Percentiles rank a stretch among this genome's conserved stretches.
Evolutionary conservation across 2,329 filamentous ascomycete species (phyloP).

Genomic region (Trichothecium sympodiale): DNA sequence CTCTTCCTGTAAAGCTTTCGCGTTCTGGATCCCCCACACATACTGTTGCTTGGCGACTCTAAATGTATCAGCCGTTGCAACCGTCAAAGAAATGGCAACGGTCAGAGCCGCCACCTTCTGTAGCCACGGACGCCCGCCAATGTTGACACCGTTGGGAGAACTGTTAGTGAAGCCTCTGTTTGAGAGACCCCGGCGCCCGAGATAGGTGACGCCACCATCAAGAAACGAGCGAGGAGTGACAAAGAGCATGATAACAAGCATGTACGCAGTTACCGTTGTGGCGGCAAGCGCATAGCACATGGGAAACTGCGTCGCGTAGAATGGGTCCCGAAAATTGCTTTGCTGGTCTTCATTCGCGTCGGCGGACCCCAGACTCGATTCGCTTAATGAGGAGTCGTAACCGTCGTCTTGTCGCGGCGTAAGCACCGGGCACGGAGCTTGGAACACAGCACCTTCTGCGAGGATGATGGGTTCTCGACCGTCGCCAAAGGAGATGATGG

Average conservation of each 20-base stretch:
- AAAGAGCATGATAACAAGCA: slow-evolving; percentile 85
- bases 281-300: slow-evolving; percentile 89
- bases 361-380: slow-evolving; percentile 19
- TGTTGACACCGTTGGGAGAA: slow-evolving; percentile 66
- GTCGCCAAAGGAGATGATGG: slow-evolving; percentile 37
- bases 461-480: slow-evolving; percentile 45
- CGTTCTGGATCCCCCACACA: slow-evolving; percentile 66
- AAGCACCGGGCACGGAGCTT: slow-evolving; percentile 18
- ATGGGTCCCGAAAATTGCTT: slow-evolving; percentile 69
- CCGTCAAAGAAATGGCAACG: slow-evolving; percentile 76
- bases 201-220: slow-evolving; percentile 70
- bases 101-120: slow-evolving; percentile 72
- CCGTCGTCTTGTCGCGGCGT: slow-evolving; percentile 10
- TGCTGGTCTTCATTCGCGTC: slow-evolving; percentile 20
- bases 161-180: slow-evolving; percentile 65
- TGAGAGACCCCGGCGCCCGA: slow-evolving; percentile 56
- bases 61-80: slow-evolving; percentile 88
- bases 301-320: slow-evolving; percentile 87
- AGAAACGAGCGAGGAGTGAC: slow-evolving; percentile 93
- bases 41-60: slow-evolving; percentile 76
- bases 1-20: slow-evolving; percentile 58
- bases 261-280: slow-evolving; percentile 82
- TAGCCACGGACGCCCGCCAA: slow-evolving; percentile 86
- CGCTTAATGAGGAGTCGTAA: slow-evolving; percentile 21
- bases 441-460: slow-evolving; percentile 45